These are phyloP conservation scores for Pichia sp. DNA, from an alignment of 1,139 yeast species.

Conservation along the genomic window DNA sequence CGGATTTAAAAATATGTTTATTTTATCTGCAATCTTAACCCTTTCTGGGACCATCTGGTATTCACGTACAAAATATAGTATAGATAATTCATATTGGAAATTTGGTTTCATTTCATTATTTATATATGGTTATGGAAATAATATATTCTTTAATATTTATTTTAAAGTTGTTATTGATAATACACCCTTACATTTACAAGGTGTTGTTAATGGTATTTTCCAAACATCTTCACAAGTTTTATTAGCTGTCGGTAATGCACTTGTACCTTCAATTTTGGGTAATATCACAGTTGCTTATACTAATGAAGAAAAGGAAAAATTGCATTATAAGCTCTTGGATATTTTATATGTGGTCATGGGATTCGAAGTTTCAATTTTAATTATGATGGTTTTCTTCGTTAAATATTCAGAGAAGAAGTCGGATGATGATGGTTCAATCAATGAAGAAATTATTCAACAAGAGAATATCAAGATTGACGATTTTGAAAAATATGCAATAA, in stretches of 20 bases:
- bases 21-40: constrained; percentile 17
- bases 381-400: constrained; percentile 11
- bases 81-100: constrained; percentile 27
- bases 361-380: constrained; percentile 3
- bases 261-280: constrained; percentile 26
- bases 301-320: background rate
- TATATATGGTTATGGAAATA: constrained; percentile 18
- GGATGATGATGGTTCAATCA: too few species aligned
- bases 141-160: constrained; percentile 21
- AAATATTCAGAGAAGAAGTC: too few species aligned
- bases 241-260: constrained; percentile 25
- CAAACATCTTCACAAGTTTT: constrained; percentile 30
- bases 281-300: constrained; percentile 12
- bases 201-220: constrained; percentile 30
- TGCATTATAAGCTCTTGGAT: constrained; percentile 10
- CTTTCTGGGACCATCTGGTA: constrained; percentile 22
- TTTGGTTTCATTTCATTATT: constrained; percentile 23
- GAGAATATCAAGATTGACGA: too few species aligned
- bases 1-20: constrained; percentile 19
- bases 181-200: constrained; percentile 32
- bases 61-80: constrained; percentile 21
- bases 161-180: constrained; percentile 22
- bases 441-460: too few species aligned
- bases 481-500: too few species aligned
- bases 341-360: constrained; percentile 12